Evolutionary conservation across 1,284 basidiomycete species (phyloP).

Genomic region (Gomphus bonarii): DNA sequence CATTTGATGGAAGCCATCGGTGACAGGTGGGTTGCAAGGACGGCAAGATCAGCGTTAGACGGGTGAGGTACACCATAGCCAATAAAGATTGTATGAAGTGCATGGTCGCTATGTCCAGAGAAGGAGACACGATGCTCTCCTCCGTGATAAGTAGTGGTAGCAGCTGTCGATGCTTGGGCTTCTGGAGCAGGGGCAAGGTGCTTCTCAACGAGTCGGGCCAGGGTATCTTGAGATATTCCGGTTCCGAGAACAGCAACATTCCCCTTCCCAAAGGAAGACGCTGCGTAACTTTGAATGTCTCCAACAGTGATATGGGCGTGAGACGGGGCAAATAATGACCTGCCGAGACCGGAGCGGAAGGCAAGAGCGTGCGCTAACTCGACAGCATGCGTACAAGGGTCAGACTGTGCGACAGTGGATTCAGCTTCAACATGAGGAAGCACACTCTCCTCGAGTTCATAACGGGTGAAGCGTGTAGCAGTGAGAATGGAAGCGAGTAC

Average conservation of each 20-base stretch:
- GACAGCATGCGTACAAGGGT: constrained; percentile 58
- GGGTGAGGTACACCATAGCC: constrained; percentile 65
- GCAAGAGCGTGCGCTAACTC: constrained; percentile 83
- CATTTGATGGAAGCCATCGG: constrained; percentile 75
- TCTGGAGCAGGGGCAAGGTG: constrained; percentile 44
- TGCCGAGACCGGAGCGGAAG: constrained; percentile 85
- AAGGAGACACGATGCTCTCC: constrained; percentile 66
- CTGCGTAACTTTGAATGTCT: constrained; percentile 66
- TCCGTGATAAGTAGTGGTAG: constrained; percentile 65
- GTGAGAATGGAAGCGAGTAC: constrained; percentile 77
- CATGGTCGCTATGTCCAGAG: constrained; percentile 35
- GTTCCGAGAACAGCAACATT: constrained; percentile 83
- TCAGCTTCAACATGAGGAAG: constrained; percentile 68
- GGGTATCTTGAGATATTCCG: constrained; percentile 65
- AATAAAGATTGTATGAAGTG: constrained; percentile 70
- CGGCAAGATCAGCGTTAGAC: constrained; percentile 60
- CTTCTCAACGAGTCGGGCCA: constrained; percentile 64
- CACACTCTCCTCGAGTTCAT: constrained; percentile 85
- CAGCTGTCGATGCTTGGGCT: constrained; percentile 27
- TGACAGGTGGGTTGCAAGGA: constrained; percentile 70
- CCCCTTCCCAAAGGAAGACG: constrained; percentile 59
- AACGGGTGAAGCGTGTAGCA: constrained; percentile 73
- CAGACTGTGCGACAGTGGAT: constrained; percentile 45
- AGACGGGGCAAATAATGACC: constrained; percentile 75
- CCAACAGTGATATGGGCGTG: constrained; percentile 54